Percentiles rank a stretch among this genome's conserved stretches.
These are phyloP conservation scores for Rhynchosporium agropyri DNA, from an alignment of 2,329 filamentous ascomycete species.

Conservation along the genomic window DNA sequence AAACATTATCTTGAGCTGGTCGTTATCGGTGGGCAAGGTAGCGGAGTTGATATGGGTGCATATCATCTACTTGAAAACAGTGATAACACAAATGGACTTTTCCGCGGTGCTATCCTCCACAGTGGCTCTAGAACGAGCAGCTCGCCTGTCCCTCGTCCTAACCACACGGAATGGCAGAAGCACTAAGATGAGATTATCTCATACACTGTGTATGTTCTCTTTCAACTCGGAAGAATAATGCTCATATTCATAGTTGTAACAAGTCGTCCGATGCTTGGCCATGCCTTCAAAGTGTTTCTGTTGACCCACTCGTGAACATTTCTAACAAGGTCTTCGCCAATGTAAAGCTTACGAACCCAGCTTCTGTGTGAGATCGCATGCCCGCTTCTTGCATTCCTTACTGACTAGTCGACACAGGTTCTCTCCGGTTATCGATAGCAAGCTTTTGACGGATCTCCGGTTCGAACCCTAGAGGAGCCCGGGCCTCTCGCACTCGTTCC, in stretches of 20 bases:
- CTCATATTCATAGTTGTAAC: constrained; percentile 17
- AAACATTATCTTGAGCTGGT: constrained; percentile 7
- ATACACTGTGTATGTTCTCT: constrained; percentile 21
- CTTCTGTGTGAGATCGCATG: not conserved
- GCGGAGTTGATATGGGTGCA: constrained; percentile 24
- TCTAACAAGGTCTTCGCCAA: constrained; percentile 17
- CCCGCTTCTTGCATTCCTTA: not conserved
- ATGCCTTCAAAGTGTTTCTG: constrained; percentile 25
- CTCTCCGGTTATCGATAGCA: constrained; percentile 24
- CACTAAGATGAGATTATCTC: constrained; percentile 18
- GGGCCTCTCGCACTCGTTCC: no score
- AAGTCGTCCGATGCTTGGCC: constrained; percentile 11
- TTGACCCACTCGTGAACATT: constrained; percentile 18
- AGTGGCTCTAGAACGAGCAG: constrained; percentile 23
- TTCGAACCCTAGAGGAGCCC: no score
- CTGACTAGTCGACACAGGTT: constrained; percentile 17
- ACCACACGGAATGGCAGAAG: constrained; percentile 20
- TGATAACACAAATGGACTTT: constrained; percentile 17
- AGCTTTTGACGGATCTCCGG: constrained; percentile 19
- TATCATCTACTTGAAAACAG: constrained; percentile 26
- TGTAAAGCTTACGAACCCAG: not conserved
- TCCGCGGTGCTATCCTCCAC: constrained; percentile 24
- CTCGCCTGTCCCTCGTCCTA: constrained; percentile 22
- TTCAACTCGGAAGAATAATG: not conserved
- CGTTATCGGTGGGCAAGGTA: constrained; percentile 28